A percentile compares a stretch with the other conserved stretches of the same genome.
Conservation (phyloP, 169 alveolate genomes). For the Cyclospora cayetanensis region DNA sequence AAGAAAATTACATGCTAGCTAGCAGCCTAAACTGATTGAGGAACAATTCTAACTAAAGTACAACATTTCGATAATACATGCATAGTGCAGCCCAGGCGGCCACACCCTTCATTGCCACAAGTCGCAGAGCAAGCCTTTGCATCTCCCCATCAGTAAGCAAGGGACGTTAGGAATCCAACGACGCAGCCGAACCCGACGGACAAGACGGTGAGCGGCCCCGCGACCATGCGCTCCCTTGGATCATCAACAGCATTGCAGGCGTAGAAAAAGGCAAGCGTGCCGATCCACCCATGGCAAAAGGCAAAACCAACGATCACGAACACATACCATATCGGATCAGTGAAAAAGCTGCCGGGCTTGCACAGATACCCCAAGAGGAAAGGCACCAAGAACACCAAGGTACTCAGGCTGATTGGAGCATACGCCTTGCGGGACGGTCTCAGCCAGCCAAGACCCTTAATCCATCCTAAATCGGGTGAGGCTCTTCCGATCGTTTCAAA, state of each 20-base stretch:
- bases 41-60: too few relatives aligned
- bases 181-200: slow-evolving; percentile 41
- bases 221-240: not conserved
- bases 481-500: not conserved
- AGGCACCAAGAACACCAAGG: slow-evolving; percentile 36
- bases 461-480: slow-evolving; percentile 6
- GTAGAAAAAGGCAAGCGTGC: slow-evolving; percentile 35
- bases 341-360: not conserved
- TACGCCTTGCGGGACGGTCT: not conserved
- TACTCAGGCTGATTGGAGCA: not conserved
- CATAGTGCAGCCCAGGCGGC: too few relatives aligned
- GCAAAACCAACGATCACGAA: not conserved
- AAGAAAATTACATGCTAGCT: too few relatives aligned
- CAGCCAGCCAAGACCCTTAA: not conserved
- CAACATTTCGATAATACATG: too few relatives aligned
- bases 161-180: slow-evolving; percentile 20
- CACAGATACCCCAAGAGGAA: not conserved
- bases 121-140: too few relatives aligned
- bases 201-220: slow-evolving; percentile 45
- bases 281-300: slow-evolving; percentile 39
- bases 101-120: too few relatives aligned
- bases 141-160: slow-evolving; percentile 2
- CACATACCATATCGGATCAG: slow-evolving; percentile 15
- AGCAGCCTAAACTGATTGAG: too few relatives aligned
- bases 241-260: not conserved